phyloP scores from a whole-genome alignment of 2,329 filamentous ascomycete genomes.

The Berkeleyomyces rouxiae region DNA sequence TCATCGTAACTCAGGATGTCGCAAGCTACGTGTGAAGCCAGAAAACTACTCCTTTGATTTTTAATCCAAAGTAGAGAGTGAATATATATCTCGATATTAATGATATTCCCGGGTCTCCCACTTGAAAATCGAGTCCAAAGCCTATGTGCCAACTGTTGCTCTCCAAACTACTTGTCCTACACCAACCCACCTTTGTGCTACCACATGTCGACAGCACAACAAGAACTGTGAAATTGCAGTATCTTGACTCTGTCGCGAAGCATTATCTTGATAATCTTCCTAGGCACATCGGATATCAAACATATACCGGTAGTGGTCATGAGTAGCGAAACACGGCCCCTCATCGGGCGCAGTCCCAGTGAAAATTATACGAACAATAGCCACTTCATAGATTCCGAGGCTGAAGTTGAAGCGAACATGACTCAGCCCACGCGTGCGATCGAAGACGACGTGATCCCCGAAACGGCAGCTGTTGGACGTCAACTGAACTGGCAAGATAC shows the following conservation, averaged over 20 bases:
- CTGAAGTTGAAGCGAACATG: background rate
- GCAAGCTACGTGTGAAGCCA: background rate
- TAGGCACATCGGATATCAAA: background rate
- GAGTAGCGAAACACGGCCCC: conserved; percentile 3
- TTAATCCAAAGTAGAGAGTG: background rate
- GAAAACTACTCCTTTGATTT: background rate
- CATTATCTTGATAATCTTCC: too few species aligned
- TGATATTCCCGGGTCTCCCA: too few species aligned
- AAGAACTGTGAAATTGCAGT: background rate
- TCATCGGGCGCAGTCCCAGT: background rate
- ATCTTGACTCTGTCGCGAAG: background rate
- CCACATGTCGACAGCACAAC: background rate
- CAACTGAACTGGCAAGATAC: conserved; percentile 46
- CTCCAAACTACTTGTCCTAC: background rate
- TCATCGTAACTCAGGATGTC: conserved; percentile 5
- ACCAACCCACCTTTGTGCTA: background rate
- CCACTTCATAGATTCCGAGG: background rate
- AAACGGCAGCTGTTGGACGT: conserved; percentile 40
- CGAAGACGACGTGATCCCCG: conserved; percentile 42
- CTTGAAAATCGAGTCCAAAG: background rate
- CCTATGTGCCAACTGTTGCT: background rate
- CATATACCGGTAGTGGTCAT: background rate
- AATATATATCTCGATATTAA: too few species aligned
- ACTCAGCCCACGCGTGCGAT: conserved; percentile 18
- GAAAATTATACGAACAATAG: background rate